These are phyloP conservation scores for Phytophthora ohioensis DNA, from an alignment of 352 stramenopile species.

Conservation along the genomic window DNA sequence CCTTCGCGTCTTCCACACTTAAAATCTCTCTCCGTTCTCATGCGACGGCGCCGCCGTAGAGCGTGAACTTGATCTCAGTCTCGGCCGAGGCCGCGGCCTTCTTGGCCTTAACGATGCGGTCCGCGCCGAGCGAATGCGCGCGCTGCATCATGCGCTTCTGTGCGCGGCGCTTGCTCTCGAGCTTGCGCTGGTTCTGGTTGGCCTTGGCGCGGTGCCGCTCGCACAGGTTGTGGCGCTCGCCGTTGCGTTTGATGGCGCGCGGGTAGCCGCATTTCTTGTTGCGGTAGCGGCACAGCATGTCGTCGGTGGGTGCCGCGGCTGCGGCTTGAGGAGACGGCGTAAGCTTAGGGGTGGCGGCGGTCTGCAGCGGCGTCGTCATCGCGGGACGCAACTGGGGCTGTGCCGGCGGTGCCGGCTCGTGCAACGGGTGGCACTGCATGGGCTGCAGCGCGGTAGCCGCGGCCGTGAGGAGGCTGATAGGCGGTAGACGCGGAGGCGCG, in stretches of 20 bases:
- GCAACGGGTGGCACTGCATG: constrained; percentile 23
- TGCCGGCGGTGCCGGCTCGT: not conserved
- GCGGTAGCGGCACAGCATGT: constrained; percentile 66
- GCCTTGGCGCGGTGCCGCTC: constrained; percentile 71
- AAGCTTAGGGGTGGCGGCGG: not conserved
- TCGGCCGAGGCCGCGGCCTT: constrained; percentile 18
- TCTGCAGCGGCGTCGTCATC: constrained; percentile 1
- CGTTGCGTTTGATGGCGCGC: constrained; percentile 74
- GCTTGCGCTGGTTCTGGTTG: constrained; percentile 86
- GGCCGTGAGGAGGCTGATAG: constrained; percentile 60
- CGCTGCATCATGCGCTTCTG: constrained; percentile 56
- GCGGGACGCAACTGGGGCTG: constrained; percentile 16
- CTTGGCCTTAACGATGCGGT: constrained; percentile 32
- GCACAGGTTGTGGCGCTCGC: constrained; percentile 72
- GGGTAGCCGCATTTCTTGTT: constrained; percentile 70
- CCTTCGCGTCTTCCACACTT: not conserved
- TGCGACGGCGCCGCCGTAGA: constrained; percentile 27
- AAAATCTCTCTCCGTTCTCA: constrained; percentile 4
- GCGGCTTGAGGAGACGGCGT: not conserved
- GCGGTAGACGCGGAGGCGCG: constrained; percentile 43
- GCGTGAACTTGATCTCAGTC: constrained; percentile 25
- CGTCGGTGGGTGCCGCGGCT: constrained; percentile 8
- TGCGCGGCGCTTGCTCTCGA: constrained; percentile 81
- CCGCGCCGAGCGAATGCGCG: constrained; percentile 8
- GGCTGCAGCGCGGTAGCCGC: constrained; percentile 49